Base-by-base conservation (phyloP, 73 alveolate genomes). In the Paramecium tetraurelia region DNA sequence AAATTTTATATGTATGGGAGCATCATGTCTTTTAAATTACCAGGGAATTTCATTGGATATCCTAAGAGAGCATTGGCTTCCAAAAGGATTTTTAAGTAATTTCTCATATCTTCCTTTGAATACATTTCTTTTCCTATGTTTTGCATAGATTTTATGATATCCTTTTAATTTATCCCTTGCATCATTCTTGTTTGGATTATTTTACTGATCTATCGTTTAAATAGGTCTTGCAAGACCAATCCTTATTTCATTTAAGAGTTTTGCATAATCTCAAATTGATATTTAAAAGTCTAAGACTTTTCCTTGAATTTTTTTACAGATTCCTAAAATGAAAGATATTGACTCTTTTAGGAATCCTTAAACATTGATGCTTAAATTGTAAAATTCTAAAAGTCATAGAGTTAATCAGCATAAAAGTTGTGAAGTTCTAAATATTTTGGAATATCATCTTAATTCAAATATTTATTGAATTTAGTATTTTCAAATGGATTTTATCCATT, bases 21-120 rank as follows among this genome's bases (percentile, higher is more conserved):
- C 46, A 63, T 31, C 46, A 12, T 14, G 4, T 63, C 84, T 63
- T 75, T 75, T 35, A 75, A 18, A 75, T 41, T 75, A 5, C 63
- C 90, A 3, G 90, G 90, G 18, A 80, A 80, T 80, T 80, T 44
- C 6, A 80, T 5, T 5, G 90, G 90, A 44, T 80, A 80, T 43
- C 90, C 90, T 48, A 80, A 46, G 4, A 27, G 11, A 10, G 90
- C 90, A 80, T 80, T 80, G 4, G 76, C 72, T 43, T 80, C 90
- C 7, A 80, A 27, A 11, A 41, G 2, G 14, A 80, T 18, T 80
- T 80, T 80, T 44, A 80, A 80, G n/a, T 63, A 63, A 63, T 31
- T 27, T 11, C 12, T 63, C 9, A 63, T 11, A 63, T 63, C 84
- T 63, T 63, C 21, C 9, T 63, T 31, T 1, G 84, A 22, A 27